phyloP scores from a whole-genome alignment of 1,284 basidiomycete genomes.

The Apiotrichum mycotoxinovorans region DNA sequence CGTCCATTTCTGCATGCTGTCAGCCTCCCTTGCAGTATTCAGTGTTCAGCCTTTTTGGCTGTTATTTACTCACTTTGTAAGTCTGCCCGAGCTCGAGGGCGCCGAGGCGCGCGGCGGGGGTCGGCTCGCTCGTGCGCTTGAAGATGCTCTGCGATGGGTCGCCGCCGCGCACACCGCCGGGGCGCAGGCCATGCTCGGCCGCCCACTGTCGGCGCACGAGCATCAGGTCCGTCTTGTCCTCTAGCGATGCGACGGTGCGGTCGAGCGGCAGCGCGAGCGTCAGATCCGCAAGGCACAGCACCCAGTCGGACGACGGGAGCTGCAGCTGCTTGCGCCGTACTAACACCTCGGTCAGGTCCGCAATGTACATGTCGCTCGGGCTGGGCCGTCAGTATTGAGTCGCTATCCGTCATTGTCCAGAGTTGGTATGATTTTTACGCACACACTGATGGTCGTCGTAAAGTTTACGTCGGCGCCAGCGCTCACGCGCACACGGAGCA shows the following conservation, averaged over 20 bases:
- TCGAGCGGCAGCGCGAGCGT: slow-evolving; percentile 87
- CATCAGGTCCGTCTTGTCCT: slow-evolving; percentile 78
- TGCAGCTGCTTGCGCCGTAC: slow-evolving; percentile 69
- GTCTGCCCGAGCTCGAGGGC: slow-evolving; percentile 54
- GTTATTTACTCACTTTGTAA: slow-evolving; percentile 78
- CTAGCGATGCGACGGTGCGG: slow-evolving; percentile 88
- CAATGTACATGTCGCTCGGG: slow-evolving; percentile 92
- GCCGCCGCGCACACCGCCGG: slow-evolving; percentile 54
- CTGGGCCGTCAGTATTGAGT: slow-evolving; percentile 50
- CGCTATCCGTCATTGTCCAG: too few species aligned
- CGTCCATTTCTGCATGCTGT: slow-evolving; percentile 71
- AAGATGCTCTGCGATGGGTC: slow-evolving; percentile 95
- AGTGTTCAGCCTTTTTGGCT: too few species aligned
- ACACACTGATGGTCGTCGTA: slow-evolving; percentile 84
- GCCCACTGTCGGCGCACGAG: slow-evolving; percentile 77
- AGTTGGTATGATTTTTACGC: slow-evolving; percentile 41
- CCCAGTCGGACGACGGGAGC: slow-evolving; percentile 73
- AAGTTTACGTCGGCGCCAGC: slow-evolving; percentile 76
- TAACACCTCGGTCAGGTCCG: slow-evolving; percentile 84
- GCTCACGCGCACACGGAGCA: slow-evolving; percentile 71
- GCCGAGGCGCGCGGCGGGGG: slow-evolving; percentile 55
- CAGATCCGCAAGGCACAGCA: slow-evolving; percentile 70
- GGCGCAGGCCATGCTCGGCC: slow-evolving; percentile 57
- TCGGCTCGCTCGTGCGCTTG: slow-evolving; percentile 71
- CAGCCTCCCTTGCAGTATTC: too few species aligned